These are phyloP conservation scores for Trichothecium sympodiale DNA, from an alignment of 2,329 filamentous ascomycete genomes.

Conservation along the genomic window DNA sequence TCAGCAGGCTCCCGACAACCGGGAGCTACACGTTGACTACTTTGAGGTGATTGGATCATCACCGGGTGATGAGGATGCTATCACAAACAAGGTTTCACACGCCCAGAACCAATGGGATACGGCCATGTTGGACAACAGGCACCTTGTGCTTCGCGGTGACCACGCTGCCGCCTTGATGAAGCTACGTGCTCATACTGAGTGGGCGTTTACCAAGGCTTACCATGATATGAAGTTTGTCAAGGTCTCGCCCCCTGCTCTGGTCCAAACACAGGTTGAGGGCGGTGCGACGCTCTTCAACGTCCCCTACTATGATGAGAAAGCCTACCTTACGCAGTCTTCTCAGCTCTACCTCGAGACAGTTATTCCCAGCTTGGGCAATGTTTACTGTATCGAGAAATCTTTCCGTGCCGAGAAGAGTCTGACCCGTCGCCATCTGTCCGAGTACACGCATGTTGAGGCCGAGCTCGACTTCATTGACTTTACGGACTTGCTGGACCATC, in stretches of 20 bases:
- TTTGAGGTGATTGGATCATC: slow-evolving; percentile 71
- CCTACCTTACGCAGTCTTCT: slow-evolving; percentile 92
- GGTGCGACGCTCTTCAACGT: slow-evolving; percentile 85
- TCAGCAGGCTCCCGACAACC: slow-evolving; percentile 68
- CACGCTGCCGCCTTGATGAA: slow-evolving; percentile 77
- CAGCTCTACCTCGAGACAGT: slow-evolving; percentile 97
- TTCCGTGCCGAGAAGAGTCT: slow-evolving; percentile 97
- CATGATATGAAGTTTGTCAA: slow-evolving; percentile 68
- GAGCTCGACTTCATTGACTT: slow-evolving; percentile 96
- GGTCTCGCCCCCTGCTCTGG: slow-evolving; percentile 80
- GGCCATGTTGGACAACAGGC: slow-evolving; percentile 68
- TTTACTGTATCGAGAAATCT: slow-evolving; percentile 97
- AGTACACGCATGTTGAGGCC: slow-evolving; percentile 95
- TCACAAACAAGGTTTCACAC: slow-evolving; percentile 61
- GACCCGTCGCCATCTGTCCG: slow-evolving; percentile 85
- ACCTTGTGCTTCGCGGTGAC: slow-evolving; percentile 78
- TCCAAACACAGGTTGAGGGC: slow-evolving; percentile 91
- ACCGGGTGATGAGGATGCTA: slow-evolving; percentile 78
- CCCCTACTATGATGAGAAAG: slow-evolving; percentile 78
- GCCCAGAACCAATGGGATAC: slow-evolving; percentile 39
- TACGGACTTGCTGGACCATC: slow-evolving; percentile 72
- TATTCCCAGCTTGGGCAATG: slow-evolving; percentile 80
- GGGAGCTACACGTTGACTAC: slow-evolving; percentile 85
- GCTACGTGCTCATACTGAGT: slow-evolving; percentile 70
- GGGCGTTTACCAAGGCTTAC: slow-evolving; percentile 70